A percentile compares a stretch with the other conserved stretches of the same genome.
Conservation (phyloP, 1,284 basidiomycete genomes). For the Cutaneotrichosporon dermatis region DNA sequence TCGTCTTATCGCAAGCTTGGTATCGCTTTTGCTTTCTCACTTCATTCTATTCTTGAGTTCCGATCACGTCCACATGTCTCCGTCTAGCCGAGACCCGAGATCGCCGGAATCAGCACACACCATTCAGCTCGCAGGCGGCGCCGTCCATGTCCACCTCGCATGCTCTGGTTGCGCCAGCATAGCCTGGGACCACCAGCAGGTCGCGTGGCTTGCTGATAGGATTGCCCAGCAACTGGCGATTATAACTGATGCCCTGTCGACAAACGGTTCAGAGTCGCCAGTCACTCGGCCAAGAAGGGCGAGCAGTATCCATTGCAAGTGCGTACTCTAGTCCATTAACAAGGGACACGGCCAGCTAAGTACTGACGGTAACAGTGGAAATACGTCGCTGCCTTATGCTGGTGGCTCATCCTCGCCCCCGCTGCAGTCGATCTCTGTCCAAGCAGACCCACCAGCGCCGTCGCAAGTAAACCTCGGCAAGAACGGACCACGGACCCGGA, state of each 20-base stretch:
- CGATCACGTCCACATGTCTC: no score
- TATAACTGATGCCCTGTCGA: no score
- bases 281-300: no score
- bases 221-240: neutral
- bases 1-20: no score
- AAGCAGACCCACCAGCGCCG: neutral
- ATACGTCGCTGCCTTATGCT: neutral
- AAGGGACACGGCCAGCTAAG: neutral
- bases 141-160: slow-evolving; percentile 9
- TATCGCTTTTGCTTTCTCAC: no score
- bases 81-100: no score
- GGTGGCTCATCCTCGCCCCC: neutral
- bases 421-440: neutral
- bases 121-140: slow-evolving; percentile 10
- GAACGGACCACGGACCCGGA: slow-evolving; percentile 13
- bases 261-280: no score
- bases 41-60: no score
- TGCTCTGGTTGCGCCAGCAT: slow-evolving; percentile 5
- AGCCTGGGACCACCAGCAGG: slow-evolving; percentile 14
- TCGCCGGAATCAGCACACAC: neutral
- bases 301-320: no score
- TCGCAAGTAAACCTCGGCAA: slow-evolving; percentile 10
- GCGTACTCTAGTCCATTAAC: no score
- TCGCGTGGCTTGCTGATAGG: slow-evolving; percentile 11
- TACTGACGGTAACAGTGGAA: neutral